Evolutionary conservation across 129 eudicot genomes (phyloP).

Genomic region (Escallonia herrerae): DNA sequence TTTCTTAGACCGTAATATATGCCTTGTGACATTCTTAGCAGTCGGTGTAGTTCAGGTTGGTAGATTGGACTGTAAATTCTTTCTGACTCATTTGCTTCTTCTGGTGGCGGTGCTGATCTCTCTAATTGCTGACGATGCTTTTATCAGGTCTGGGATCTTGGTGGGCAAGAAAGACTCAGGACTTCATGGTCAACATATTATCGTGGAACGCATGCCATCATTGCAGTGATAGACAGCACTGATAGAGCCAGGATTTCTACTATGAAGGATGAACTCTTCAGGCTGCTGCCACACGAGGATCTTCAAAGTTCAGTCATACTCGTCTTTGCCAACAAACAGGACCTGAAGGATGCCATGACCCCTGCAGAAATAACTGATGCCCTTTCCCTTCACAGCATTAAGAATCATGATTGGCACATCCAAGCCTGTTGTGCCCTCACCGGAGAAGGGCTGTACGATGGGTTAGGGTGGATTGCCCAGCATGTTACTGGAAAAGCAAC

Average conservation of each 20-base stretch:
- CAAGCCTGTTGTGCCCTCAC: conserved; percentile 87
- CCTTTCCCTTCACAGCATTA: conserved; percentile 83
- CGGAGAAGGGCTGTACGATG: conserved; percentile 90
- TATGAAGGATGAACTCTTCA: conserved; percentile 81
- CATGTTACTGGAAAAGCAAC: conserved; percentile 67
- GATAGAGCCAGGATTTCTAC: conserved; percentile 78
- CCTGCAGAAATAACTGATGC: conserved; percentile 96
- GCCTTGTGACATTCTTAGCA: too few relatives aligned
- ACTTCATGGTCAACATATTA: conserved; percentile 95
- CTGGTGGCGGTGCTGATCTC: too few relatives aligned
- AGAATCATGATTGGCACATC: conserved; percentile 94
- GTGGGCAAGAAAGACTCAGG: conserved; percentile 85
- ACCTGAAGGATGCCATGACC: conserved; percentile 87
- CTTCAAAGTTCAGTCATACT: conserved; percentile 73
- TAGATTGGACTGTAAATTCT: too few relatives aligned
- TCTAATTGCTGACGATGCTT: background rate
- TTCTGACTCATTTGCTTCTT: too few relatives aligned
- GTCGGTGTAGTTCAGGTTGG: too few relatives aligned
- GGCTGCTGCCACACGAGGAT: conserved; percentile 77
- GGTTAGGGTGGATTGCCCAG: conserved; percentile 86
- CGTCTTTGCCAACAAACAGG: conserved; percentile 88
- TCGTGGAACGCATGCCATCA: conserved; percentile 88
- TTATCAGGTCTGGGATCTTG: conserved; percentile 87
- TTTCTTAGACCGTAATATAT: too few relatives aligned
- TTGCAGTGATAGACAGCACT: conserved; percentile 87